phyloP scores from a whole-genome alignment of 305 asterid species.

The Fraxinus albicans region DNA sequence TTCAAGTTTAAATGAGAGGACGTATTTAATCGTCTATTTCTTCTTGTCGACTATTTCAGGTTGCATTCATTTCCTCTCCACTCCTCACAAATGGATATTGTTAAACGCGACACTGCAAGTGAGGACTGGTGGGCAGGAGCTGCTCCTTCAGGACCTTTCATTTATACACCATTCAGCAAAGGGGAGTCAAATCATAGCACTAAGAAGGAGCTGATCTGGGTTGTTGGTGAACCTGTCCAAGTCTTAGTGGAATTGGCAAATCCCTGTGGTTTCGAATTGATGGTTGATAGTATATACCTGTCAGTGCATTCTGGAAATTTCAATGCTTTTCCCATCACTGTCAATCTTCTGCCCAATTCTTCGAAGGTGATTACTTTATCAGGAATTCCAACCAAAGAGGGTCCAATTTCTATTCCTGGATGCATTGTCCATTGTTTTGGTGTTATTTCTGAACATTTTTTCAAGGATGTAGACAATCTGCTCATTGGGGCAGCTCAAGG shows the following conservation, averaged over 20 bases:
- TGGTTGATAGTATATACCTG: constrained; percentile 87
- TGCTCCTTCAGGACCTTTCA: constrained; percentile 98
- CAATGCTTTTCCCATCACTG: constrained; percentile 90
- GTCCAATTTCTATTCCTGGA: constrained; percentile 80
- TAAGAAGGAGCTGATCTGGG: constrained; percentile 92
- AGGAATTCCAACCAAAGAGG: constrained; percentile 89
- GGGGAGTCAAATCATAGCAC: constrained; percentile 66
- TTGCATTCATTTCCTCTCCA: constrained; percentile 93
- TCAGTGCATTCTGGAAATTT: constrained; percentile 85
- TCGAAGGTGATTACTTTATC: constrained; percentile 88
- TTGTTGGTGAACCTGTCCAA: constrained; percentile 93
- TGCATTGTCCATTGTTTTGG: constrained; percentile 96
- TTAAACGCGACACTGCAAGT: constrained; percentile 72
- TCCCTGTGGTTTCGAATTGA: constrained; percentile 97
- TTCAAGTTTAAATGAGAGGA: background rate
- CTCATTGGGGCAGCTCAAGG: constrained; percentile 97
- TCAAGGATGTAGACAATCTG: constrained; percentile 91
- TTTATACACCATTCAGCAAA: constrained; percentile 97
- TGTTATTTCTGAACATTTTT: constrained; percentile 89
- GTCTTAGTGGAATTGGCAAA: constrained; percentile 96
- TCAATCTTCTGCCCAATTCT: constrained; percentile 82
- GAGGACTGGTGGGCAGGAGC: constrained; percentile 99
- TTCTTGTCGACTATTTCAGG: constrained; percentile 42
- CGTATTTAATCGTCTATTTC: constrained; percentile 10
- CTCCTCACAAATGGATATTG: constrained; percentile 86